Evolutionary conservation across 371 early-diverging fungal genomes (phyloP).

Genomic region (Mucor velutinosus): DNA sequence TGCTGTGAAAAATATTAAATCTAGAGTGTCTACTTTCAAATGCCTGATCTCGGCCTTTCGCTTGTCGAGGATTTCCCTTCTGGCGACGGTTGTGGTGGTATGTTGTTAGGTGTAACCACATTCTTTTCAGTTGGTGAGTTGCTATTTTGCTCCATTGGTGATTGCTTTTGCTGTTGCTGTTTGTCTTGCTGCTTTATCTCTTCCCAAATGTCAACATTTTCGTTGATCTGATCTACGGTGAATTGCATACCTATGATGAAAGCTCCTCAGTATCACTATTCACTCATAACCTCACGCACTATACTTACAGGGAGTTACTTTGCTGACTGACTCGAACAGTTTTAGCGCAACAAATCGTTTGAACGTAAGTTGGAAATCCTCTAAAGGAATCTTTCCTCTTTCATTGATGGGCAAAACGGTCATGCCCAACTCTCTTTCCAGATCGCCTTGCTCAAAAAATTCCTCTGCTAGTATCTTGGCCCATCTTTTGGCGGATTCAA

Average conservation of each 20-base stretch:
- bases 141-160: background rate
- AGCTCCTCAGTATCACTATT: background rate
- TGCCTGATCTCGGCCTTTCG: constrained; percentile 18
- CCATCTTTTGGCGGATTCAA: constrained; percentile 64
- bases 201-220: constrained; percentile 41
- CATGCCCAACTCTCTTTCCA: constrained; percentile 67
- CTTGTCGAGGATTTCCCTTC: constrained; percentile 12
- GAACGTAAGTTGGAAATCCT: constrained; percentile 46
- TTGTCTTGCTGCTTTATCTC: constrained; percentile 8
- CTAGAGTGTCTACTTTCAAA: constrained; percentile 3
- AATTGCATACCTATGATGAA: constrained; percentile 37
- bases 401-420: constrained; percentile 44
- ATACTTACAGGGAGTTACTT: constrained; percentile 37
- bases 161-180: background rate
- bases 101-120: constrained; percentile 3
- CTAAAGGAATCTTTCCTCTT: constrained; percentile 39
- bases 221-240: constrained; percentile 37
- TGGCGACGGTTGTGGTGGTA: constrained; percentile 20
- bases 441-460: constrained; percentile 67
- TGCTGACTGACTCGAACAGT: constrained; percentile 34
- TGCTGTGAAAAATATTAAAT: background rate
- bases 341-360: constrained; percentile 43
- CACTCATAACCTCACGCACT: background rate
- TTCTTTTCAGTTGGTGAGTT: background rate
- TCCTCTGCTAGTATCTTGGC: constrained; percentile 62